phyloP scores from a whole-genome alignment of 140 eudicot genomes.

The Senecio squalidus region DNA sequence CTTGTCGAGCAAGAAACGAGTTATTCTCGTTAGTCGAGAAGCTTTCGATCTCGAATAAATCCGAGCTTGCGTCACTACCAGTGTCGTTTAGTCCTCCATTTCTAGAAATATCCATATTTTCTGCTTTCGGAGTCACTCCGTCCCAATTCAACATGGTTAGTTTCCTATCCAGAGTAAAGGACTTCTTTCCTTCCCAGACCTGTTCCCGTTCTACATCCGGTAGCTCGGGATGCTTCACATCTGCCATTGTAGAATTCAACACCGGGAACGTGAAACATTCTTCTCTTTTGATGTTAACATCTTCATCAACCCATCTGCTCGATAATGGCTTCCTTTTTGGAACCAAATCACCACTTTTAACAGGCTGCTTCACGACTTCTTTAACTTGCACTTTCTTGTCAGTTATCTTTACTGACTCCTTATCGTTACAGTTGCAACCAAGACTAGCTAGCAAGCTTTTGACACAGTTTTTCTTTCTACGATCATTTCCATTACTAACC shows the following conservation, averaged over 20 bases:
- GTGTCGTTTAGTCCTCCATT: conserved; percentile 37
- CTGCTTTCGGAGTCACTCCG: conserved; percentile 30
- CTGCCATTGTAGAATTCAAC: conserved; percentile 16
- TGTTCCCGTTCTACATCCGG: conserved; percentile 1
- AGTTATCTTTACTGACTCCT: conserved; percentile 40
- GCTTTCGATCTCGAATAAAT: conserved; percentile 83
- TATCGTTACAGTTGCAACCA: conserved; percentile 55
- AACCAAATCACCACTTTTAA: conserved; percentile 13
- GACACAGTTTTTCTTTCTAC: conserved; percentile 27
- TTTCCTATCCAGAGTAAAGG: conserved; percentile 38
- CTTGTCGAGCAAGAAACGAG: conserved; percentile 32
- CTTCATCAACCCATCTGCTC: conserved; percentile 36
- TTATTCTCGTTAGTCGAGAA: conserved; percentile 47
- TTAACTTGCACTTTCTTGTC: conserved; percentile 19
- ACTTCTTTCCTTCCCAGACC: conserved; percentile 25
- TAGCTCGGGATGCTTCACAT: background rate
- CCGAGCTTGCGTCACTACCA: conserved; percentile 85
- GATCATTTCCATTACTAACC: conserved; percentile 21
- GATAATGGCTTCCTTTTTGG: conserved; percentile 13
- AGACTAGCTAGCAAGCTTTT: conserved; percentile 52
- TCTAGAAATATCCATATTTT: conserved; percentile 17
- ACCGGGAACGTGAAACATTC: conserved; percentile 39
- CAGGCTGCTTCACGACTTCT: conserved; percentile 11
- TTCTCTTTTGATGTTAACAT: conserved; percentile 21
- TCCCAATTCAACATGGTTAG: conserved; percentile 57